Evolutionary conservation across 192 early-diverging fungal species (phyloP), one percentile per base, ranked within the genome.

Genomic region (Oehlia diaphana): DNA sequence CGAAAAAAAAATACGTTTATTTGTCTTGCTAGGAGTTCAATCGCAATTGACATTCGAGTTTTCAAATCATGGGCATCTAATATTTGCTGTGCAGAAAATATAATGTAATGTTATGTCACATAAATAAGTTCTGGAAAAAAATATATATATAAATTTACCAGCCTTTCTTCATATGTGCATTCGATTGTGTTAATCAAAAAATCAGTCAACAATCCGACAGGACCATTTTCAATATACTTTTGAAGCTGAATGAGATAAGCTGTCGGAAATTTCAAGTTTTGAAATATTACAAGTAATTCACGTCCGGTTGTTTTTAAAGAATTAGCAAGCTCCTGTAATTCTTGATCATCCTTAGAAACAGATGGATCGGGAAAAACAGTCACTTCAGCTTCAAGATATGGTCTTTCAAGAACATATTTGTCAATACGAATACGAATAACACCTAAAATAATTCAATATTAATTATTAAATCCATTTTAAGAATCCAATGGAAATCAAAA

Each of bases 141-240:
- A 31, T 26, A 26, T 26, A 26, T 26, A 3, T 13, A 44, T n/a
- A 19, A 37, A 35, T 9, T 39, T 69, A 69, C 69, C 7, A 93
- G 80, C 72, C 92, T 94, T 79, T 95, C 94, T 39, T 93, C 91
- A 39, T 88, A 81, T 5, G 88, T 88, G 4, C 90, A 83, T 71
- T 95, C 93, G 63, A 95, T 91, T 72, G 93, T 90, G 39, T 86
- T 90, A 39, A 91, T 89, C 33, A 95, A 83, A 13, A 94, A 76
- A 81, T 95, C 91, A 0, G 92, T 91, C 14, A 95, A 81, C 37
- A 89, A 84, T 3, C 87, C 87, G 7, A 90, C 84, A 33, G 87
- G 77, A 0, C 87, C 84, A 6, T 83, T 83, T 37, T 93, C 86
- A 9, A 94, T 87, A 66, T 93, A 89, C 67, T 91, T 88, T n/a